Base-by-base conservation (phyloP, 1,139 yeast species). In the Geotrichum fermentans region DNA sequence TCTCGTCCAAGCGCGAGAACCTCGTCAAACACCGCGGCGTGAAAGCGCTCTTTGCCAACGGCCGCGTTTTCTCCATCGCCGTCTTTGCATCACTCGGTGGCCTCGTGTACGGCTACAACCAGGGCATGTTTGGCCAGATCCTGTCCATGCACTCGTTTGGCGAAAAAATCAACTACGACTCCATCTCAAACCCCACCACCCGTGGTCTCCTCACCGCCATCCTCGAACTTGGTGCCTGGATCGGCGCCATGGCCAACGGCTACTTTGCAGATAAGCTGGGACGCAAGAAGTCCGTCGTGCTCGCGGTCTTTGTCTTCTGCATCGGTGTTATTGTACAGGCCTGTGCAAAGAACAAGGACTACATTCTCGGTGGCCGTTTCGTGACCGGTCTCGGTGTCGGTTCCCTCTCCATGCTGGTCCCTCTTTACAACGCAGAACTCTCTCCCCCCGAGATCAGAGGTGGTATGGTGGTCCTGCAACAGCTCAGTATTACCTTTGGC, bases 361-460 rank as follows among this genome's bases (percentile, higher is more conserved):
- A 44, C 55, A 53, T 63, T 54, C 66, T 58, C 45, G 67, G 65
- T 21, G 82, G 82, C 61, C 71, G 84, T 59, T 77, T 79, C 53
- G 59, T 78, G 37, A 69, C 78, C 38, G 84, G 84, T 52, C 61
- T 78, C 41, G 84, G 83, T 55, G 78, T 79, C 40, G 83, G 84
- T 57, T 68, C 78, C 45, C 79, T 74, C 59, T 80, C 82, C 59
- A 80, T 81, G 44, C 75, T 78, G 54, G 78, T 78, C 49, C 81
- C 82, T 55, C 72, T 79, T 36, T 78, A 79, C 62, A 73, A 78
- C 52, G 72, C 82, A 3, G 87, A 81, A 58, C 74, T 77, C 55
- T 71, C 80, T 24, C 77, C 79, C 45, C 78, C 80, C 29, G 69
- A 67, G 39, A 74, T 73, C 17, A 73, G 86, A 63, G 86, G 86